A percentile compares a stretch with the other conserved stretches of the same genome.
Evolutionary conservation across 768 basidiomycete genomes (phyloP).

Genomic region (Leccinellum luteum): DNA sequence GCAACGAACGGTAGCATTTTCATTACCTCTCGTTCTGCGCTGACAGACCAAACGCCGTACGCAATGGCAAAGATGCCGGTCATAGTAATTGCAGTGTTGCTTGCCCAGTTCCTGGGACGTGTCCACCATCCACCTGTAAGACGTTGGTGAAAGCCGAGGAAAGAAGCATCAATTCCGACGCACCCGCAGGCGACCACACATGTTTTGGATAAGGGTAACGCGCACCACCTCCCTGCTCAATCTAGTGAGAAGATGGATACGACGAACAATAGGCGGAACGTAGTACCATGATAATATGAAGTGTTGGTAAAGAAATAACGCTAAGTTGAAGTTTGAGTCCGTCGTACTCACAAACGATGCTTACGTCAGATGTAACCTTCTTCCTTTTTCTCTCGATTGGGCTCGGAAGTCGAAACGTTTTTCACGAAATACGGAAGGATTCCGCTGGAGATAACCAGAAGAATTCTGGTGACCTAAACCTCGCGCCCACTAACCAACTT

Average conservation of each 20-base stretch:
- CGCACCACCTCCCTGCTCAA: constrained; percentile 69
- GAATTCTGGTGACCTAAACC: too few species aligned
- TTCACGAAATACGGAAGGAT: constrained; percentile 2
- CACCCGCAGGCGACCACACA: constrained; percentile 93
- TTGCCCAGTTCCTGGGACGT: constrained; percentile 84
- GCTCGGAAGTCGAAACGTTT: background rate
- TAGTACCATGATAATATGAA: constrained; percentile 12
- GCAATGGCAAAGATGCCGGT: constrained; percentile 65
- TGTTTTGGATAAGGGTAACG: constrained; percentile 94
- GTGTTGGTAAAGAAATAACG: too few species aligned
- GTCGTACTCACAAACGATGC: background rate
- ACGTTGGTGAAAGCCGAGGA: background rate
- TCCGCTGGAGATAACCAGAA: constrained; percentile 9
- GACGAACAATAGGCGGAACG: background rate
- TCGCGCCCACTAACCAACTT: background rate
- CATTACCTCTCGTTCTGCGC: constrained; percentile 75
- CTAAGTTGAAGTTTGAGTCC: too few species aligned
- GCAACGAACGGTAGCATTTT: background rate
- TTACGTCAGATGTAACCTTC: background rate
- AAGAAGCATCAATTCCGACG: constrained; percentile 10
- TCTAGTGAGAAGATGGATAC: background rate
- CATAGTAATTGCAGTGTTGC: constrained; percentile 75
- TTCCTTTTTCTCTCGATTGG: background rate
- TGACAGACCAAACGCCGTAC: constrained; percentile 67
- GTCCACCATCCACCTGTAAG: constrained; percentile 91